Conservation (phyloP, 176 grass and related monocot species). For the Otatea glauca region DNA sequence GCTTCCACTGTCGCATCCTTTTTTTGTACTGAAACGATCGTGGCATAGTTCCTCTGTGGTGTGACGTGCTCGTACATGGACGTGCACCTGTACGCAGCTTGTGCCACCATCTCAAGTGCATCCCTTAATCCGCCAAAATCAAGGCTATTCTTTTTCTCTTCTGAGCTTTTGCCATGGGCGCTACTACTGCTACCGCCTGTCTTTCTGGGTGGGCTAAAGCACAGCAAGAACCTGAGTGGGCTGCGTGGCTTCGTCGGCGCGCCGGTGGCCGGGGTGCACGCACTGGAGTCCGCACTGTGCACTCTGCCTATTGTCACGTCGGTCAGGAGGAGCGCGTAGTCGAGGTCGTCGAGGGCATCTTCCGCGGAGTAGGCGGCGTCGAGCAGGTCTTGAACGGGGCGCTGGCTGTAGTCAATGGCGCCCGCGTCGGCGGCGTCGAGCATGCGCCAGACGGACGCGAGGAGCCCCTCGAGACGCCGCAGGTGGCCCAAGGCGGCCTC, state of each 20-base stretch:
- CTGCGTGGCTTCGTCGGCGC: conserved; percentile 40
- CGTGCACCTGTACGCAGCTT: conserved; percentile 49
- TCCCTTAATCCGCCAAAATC: not conserved
- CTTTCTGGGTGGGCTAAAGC: conserved; percentile 45
- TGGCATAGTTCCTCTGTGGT: conserved; percentile 43
- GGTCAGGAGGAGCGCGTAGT: not conserved
- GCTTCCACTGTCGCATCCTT: not conserved
- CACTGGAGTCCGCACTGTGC: too few relatives aligned
- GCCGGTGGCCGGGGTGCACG: not conserved
- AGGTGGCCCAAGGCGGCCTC: conserved; percentile 34
- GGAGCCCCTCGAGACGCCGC: conserved; percentile 53
- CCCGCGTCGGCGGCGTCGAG: conserved; percentile 52
- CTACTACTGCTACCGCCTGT: not conserved
- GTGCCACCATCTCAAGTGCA: conserved; percentile 39
- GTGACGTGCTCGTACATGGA: conserved; percentile 36
- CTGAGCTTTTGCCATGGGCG: conserved; percentile 12
- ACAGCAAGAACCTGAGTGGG: conserved; percentile 45
- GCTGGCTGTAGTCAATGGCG: conserved; percentile 39
- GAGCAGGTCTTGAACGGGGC: conserved; percentile 43
- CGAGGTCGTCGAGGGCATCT: conserved; percentile 45
- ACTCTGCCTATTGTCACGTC: not conserved
- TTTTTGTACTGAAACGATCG: not conserved
- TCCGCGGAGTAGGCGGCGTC: conserved; percentile 38
- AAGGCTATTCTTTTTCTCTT: not conserved
- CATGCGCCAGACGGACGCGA: conserved; percentile 37